Conservation (phyloP, 2,329 filamentous ascomycete species). For the Alternaria brassicicola region DNA sequence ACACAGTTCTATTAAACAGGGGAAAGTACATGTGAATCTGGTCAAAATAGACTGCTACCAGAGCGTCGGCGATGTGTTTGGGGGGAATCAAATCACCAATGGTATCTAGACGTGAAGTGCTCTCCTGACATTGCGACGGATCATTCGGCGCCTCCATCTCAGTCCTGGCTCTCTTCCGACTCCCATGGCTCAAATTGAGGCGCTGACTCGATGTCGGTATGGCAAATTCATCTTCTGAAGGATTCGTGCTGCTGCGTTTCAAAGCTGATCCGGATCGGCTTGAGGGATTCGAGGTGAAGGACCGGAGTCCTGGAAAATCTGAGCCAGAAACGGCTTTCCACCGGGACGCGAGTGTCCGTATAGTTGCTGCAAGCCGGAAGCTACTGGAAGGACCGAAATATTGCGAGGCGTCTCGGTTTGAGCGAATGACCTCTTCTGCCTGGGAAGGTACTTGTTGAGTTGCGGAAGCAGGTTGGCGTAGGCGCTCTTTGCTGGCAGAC, state of each 20-base stretch:
- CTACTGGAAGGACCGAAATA: constrained; percentile 40
- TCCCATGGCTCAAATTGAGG: constrained; percentile 9
- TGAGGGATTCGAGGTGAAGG: constrained; percentile 11
- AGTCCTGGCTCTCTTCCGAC: constrained; percentile 26
- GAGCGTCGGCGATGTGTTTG: constrained; percentile 47
- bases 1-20: constrained; percentile 51
- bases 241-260: constrained; percentile 20
- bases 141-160: constrained; percentile 22
- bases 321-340: constrained; percentile 25
- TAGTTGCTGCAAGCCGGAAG: constrained; percentile 33
- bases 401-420: constrained; percentile 28
- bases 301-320: constrained; percentile 13
- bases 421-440: constrained; percentile 26
- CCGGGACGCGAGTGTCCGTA: constrained; percentile 27
- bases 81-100: constrained; percentile 42
- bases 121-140: constrained; percentile 14
- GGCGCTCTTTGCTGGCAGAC: constrained; percentile 8
- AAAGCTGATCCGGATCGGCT: constrained; percentile 12
- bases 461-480: constrained; percentile 23
- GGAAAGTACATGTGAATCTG: constrained; percentile 48
- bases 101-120: constrained; percentile 8
- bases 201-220: constrained; percentile 6
- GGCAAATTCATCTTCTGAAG: constrained; percentile 29
- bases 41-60: constrained; percentile 51
- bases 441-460: constrained; percentile 15